phyloP scores from a whole-genome alignment of 441 rosid species.

The Populus hybrid region DNA sequence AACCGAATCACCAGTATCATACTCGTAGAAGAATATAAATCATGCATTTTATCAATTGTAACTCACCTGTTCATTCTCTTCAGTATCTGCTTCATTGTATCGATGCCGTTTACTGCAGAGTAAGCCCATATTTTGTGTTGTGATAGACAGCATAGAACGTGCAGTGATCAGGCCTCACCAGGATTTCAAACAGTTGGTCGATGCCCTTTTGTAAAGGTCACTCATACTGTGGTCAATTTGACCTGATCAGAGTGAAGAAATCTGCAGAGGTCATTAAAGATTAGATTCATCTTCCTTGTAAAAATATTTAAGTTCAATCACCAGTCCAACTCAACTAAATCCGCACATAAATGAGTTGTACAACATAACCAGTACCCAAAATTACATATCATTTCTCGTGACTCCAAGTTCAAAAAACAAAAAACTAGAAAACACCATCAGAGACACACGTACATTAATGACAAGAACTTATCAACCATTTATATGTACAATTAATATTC shows the following conservation, averaged over 20 bases:
- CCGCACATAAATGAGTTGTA: not conserved
- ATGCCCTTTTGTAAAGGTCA: conserved; percentile 24
- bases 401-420: conserved; percentile 5
- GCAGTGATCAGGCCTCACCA: conserved; percentile 27
- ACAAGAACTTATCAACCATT: not conserved
- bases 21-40: not conserved
- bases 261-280: not conserved
- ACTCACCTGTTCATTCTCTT: conserved; percentile 78
- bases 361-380: not conserved
- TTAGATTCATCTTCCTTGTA: conserved; percentile 3
- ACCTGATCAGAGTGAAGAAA: conserved; percentile 22
- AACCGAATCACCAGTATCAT: not conserved
- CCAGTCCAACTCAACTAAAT: not conserved
- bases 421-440: not conserved
- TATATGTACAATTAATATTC: conserved; percentile 18
- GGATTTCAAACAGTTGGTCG: conserved; percentile 22
- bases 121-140: conserved; percentile 63
- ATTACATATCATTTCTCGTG: conserved; percentile 22
- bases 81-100: conserved; percentile 60
- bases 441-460: conserved; percentile 13
- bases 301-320: not conserved
- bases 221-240: conserved; percentile 22
- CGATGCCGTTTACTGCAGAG: conserved; percentile 76
- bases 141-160: conserved; percentile 47
- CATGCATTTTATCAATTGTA: conserved; percentile 7